A percentile compares a stretch with the other conserved stretches of the same genome.
Evolutionary conservation across 441 rosid genomes (phyloP).

Genomic region (Hura crepitans): DNA sequence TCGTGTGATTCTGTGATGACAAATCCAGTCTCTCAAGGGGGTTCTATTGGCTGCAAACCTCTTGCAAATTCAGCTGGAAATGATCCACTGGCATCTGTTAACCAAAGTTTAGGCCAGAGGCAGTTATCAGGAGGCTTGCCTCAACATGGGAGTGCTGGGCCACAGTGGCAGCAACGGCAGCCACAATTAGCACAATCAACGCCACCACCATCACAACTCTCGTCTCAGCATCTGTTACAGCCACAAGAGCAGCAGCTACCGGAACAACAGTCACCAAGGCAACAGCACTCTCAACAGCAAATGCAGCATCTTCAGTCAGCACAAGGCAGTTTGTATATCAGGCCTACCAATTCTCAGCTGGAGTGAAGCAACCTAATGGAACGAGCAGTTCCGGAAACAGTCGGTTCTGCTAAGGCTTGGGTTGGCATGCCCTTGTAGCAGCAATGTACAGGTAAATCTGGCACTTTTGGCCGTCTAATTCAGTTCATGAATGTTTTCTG

Average conservation of each 20-base stretch:
- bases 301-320: slow-evolving; percentile 48
- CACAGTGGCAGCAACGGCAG: slow-evolving; percentile 56
- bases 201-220: slow-evolving; percentile 26
- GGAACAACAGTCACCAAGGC: slow-evolving; percentile 50
- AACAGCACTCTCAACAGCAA: slow-evolving; percentile 48
- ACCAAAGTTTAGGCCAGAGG: slow-evolving; percentile 58
- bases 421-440: slow-evolving; percentile 54
- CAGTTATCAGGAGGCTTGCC: slow-evolving; percentile 53
- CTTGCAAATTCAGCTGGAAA: slow-evolving; percentile 41
- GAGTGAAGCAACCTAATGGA: slow-evolving; percentile 49
- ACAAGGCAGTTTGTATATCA: slow-evolving; percentile 54
- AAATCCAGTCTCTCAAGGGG: slow-evolving; percentile 41
- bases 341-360: slow-evolving; percentile 59
- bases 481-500: too few relatives aligned
- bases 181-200: slow-evolving; percentile 38
- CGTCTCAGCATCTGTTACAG: slow-evolving; percentile 51
- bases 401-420: slow-evolving; percentile 45
- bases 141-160: slow-evolving; percentile 42
- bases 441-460: slow-evolving; percentile 73
- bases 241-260: slow-evolving; percentile 48
- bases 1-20: slow-evolving; percentile 37
- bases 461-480: neutral
- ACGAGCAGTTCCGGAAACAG: slow-evolving; percentile 42
- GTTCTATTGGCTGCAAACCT: slow-evolving; percentile 38
- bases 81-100: slow-evolving; percentile 48